phyloP scores from a whole-genome alignment of 306 rosid species.

The Betula pendula region DNA sequence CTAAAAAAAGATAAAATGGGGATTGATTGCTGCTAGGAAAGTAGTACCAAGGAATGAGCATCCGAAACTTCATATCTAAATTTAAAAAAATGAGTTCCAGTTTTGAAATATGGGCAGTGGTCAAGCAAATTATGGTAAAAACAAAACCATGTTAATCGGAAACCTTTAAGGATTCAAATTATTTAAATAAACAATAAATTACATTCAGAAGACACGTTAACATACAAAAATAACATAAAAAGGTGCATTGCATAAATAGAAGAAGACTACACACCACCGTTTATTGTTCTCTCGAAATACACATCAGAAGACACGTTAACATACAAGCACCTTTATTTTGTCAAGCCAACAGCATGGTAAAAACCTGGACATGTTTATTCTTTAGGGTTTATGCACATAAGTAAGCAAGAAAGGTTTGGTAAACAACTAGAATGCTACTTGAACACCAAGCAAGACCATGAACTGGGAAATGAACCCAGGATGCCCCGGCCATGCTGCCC shows the following conservation, averaged over 20 bases:
- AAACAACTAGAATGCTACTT: conserved; percentile 50
- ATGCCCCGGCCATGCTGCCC: conserved; percentile 87
- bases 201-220: too few relatives aligned
- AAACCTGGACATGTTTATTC: not conserved
- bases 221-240: too few relatives aligned
- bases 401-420: not conserved
- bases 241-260: not conserved
- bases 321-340: not conserved
- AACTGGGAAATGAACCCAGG: conserved; percentile 86
- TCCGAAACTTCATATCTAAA: too few relatives aligned
- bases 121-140: too few relatives aligned
- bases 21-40: too few relatives aligned
- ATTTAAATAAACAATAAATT: too few relatives aligned
- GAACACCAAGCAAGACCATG: conserved; percentile 63
- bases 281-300: not conserved
- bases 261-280: not conserved
- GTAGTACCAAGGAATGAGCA: too few relatives aligned
- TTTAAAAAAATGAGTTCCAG: too few relatives aligned
- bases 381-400: not conserved
- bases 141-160: too few relatives aligned
- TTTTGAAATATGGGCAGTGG: too few relatives aligned
- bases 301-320: not conserved
- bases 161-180: too few relatives aligned
- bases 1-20: too few relatives aligned
- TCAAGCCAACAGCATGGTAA: not conserved